Evolutionary conservation across 306 rosid genomes (phyloP).

Genomic region (Fagus sylvatica): DNA sequence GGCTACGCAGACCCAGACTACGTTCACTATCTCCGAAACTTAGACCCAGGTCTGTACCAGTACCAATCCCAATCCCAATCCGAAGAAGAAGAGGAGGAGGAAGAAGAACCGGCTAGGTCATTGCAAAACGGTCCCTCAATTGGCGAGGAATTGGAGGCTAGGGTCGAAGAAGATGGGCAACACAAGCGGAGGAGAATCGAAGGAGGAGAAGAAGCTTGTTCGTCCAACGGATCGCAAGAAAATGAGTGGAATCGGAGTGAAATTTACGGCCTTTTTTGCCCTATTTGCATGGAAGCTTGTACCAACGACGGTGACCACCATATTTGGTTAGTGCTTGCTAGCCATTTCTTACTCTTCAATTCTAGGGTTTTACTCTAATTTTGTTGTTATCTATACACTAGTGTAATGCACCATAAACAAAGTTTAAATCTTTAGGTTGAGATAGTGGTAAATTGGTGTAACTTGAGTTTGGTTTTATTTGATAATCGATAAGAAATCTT

Average conservation of each 20-base stretch:
- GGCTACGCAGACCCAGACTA: no score
- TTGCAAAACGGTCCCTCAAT: no score
- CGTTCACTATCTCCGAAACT: no score
- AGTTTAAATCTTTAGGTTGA: background rate
- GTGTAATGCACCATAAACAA: background rate
- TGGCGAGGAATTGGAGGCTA: no score
- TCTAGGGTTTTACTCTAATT: background rate
- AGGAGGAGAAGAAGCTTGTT: conserved; percentile 41
- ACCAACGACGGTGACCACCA: conserved; percentile 62
- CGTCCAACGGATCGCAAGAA: conserved; percentile 45
- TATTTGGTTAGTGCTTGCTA: background rate
- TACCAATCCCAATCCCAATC: no score
- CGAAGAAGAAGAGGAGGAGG: no score
- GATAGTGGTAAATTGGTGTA: background rate
- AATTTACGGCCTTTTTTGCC: conserved; percentile 64
- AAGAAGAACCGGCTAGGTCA: no score
- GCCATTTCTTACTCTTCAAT: background rate
- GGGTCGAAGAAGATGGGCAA: conserved; percentile 36
- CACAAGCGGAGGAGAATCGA: conserved; percentile 61
- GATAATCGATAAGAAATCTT: background rate
- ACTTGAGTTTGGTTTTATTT: background rate
- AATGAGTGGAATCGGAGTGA: conserved; percentile 51
- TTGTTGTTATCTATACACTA: background rate
- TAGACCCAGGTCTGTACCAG: no score
- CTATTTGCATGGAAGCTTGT: conserved; percentile 87